phyloP scores from a whole-genome alignment of 306 rosid genomes.

The Trichosanthes cucumerina region DNA sequence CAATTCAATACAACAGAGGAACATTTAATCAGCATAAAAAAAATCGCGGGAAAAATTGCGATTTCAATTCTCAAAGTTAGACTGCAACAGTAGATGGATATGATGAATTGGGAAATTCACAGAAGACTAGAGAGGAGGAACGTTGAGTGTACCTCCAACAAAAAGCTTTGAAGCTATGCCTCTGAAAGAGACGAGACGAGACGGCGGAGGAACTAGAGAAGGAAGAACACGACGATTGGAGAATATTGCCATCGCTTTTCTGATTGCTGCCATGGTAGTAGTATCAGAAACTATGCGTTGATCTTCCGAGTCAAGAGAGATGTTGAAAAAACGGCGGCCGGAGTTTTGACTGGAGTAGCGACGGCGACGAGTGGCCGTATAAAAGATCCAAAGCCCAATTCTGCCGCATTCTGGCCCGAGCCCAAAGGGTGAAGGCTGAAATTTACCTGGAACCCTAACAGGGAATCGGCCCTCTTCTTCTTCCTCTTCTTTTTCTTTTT shows the following conservation, averaged over 20 bases:
- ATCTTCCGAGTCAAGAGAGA: not conserved
- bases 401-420: not conserved
- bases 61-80: not conserved
- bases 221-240: not conserved
- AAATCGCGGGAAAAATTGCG: not conserved
- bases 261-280: conserved; percentile 5
- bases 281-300: not conserved
- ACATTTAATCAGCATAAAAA: not conserved
- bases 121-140: conserved; percentile 1
- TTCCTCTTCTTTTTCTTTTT: too few species aligned
- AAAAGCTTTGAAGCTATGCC: conserved; percentile 38
- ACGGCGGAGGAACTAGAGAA: conserved; percentile 28
- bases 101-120: not conserved
- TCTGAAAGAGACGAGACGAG: conserved; percentile 27
- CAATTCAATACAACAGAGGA: not conserved
- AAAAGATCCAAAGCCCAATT: not conserved
- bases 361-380: not conserved
- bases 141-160: conserved; percentile 30
- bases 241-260: not conserved
- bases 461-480: not conserved
- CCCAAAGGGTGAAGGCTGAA: not conserved
- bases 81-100: not conserved
- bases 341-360: not conserved
- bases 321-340: not conserved
- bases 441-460: not conserved